Evolutionary conservation across 2,329 filamentous ascomycete species (phyloP).

Genomic region (Phaeosphaeriaceae sp.): DNA sequence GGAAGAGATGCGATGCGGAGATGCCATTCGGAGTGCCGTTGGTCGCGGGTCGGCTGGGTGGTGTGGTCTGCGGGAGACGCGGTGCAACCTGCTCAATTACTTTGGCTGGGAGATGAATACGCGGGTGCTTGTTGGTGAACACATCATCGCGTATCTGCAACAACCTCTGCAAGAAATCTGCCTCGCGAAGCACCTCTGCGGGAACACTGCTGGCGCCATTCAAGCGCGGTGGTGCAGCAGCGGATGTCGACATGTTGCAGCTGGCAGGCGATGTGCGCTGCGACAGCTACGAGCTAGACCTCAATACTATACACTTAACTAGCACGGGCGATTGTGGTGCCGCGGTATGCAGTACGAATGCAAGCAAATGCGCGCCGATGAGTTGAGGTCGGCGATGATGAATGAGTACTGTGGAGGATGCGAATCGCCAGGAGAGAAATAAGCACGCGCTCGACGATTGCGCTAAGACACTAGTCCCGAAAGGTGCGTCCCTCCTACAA

Average conservation of each 20-base stretch:
- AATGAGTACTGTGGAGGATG: constrained; percentile 21
- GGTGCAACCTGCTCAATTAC: constrained; percentile 54
- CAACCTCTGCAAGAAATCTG: constrained; percentile 74
- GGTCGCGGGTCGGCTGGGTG: constrained; percentile 36
- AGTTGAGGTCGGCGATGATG: constrained; percentile 31
- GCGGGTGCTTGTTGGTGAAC: constrained; percentile 75
- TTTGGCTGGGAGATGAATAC: constrained; percentile 64
- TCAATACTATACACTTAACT: constrained; percentile 26
- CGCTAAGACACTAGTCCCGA: constrained; percentile 24
- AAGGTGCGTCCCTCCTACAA: constrained; percentile 6
- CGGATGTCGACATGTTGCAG: constrained; percentile 40
- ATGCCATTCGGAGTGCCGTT: constrained; percentile 40
- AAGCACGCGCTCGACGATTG: constrained; percentile 15
- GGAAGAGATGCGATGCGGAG: constrained; percentile 29
- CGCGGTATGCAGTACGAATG: constrained; percentile 39
- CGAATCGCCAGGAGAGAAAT: constrained; percentile 14
- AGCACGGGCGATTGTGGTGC: constrained; percentile 20
- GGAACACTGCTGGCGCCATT: constrained; percentile 47
- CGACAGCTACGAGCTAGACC: constrained; percentile 22
- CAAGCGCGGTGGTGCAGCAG: constrained; percentile 34
- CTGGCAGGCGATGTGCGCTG: constrained; percentile 28
- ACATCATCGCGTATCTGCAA: constrained; percentile 81
- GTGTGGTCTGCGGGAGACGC: constrained; percentile 37
- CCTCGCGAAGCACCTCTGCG: constrained; percentile 51
- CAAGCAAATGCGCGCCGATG: constrained; percentile 30